A percentile compares a stretch with the other conserved stretches of the same genome.
Evolutionary conservation across 306 rosid species (phyloP).

Genomic region (Rosa rugosa): DNA sequence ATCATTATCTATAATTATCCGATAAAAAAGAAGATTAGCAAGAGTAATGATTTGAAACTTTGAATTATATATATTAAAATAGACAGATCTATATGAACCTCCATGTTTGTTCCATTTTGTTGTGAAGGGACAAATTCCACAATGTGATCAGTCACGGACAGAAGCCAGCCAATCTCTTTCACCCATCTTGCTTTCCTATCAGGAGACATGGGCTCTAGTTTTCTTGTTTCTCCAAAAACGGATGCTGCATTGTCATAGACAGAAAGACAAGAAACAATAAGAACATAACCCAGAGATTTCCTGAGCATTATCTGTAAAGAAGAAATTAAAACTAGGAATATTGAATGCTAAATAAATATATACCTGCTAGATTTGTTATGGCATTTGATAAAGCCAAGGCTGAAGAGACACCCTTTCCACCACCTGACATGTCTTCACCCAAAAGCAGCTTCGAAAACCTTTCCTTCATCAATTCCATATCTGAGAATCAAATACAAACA

Average conservation of each 20-base stretch:
- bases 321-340: background rate
- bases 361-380: slow-evolving; percentile 88
- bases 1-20: slow-evolving; percentile 69
- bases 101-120: slow-evolving; percentile 80
- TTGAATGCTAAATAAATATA: background rate
- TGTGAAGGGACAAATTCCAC: slow-evolving; percentile 85
- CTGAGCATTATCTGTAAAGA: background rate
- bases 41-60: background rate
- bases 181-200: slow-evolving; percentile 78
- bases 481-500: slow-evolving; percentile 33
- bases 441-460: slow-evolving; percentile 83
- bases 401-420: slow-evolving; percentile 96
- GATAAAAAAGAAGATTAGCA: background rate
- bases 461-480: slow-evolving; percentile 72
- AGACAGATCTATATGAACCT: slow-evolving; percentile 39
- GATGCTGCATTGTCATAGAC: slow-evolving; percentile 58
- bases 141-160: slow-evolving; percentile 85
- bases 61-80: background rate
- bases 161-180: slow-evolving; percentile 84
- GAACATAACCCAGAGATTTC: background rate
- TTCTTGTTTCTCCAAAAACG: slow-evolving; percentile 75
- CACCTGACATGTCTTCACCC: slow-evolving; percentile 99
- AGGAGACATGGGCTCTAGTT: slow-evolving; percentile 65
- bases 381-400: slow-evolving; percentile 95
- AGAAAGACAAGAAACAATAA: background rate